These are phyloP conservation scores for Paecilomyces fulvus DNA, from an alignment of 2,329 filamentous ascomycete species.

Conservation along the genomic window DNA sequence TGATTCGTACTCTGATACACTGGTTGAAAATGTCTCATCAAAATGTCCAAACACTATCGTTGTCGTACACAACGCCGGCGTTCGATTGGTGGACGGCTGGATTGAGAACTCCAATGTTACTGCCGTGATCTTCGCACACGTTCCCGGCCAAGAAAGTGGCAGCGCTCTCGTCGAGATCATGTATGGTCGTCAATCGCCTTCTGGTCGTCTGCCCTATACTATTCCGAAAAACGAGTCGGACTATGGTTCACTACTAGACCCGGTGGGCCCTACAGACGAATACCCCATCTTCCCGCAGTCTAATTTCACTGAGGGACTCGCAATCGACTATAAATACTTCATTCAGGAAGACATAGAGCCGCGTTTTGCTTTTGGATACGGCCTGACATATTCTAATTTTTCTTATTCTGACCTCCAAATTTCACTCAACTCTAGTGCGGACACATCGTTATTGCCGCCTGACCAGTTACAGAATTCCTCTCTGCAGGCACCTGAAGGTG, in stretches of 20 bases:
- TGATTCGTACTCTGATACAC: too few species aligned
- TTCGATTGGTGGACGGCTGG: background rate
- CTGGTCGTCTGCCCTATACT: slow-evolving; percentile 44
- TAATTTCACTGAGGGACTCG: slow-evolving; percentile 47
- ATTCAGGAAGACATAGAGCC: slow-evolving; percentile 45
- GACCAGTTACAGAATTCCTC: too few species aligned
- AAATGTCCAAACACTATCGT: too few species aligned
- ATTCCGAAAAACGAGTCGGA: slow-evolving; percentile 42
- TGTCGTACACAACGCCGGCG: too few species aligned
- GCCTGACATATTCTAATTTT: slow-evolving; percentile 48
- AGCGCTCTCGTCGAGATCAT: background rate
- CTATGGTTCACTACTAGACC: slow-evolving; percentile 23
- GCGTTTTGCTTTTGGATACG: slow-evolving; percentile 53
- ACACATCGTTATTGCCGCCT: too few species aligned
- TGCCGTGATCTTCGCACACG: too few species aligned
- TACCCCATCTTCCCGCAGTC: slow-evolving; percentile 32
- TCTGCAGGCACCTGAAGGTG: too few species aligned
- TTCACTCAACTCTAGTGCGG: too few species aligned
- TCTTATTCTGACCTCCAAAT: too few species aligned
- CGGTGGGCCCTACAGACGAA: slow-evolving; percentile 11
- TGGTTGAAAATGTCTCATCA: too few species aligned
- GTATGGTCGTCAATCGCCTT: slow-evolving; percentile 18
- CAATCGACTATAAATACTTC: slow-evolving; percentile 38
- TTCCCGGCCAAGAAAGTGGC: slow-evolving; percentile 4
- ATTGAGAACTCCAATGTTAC: too few species aligned